Base-by-base conservation (phyloP, 495 filamentous ascomycete species). In the Staphylotrichum tortipilum region DNA sequence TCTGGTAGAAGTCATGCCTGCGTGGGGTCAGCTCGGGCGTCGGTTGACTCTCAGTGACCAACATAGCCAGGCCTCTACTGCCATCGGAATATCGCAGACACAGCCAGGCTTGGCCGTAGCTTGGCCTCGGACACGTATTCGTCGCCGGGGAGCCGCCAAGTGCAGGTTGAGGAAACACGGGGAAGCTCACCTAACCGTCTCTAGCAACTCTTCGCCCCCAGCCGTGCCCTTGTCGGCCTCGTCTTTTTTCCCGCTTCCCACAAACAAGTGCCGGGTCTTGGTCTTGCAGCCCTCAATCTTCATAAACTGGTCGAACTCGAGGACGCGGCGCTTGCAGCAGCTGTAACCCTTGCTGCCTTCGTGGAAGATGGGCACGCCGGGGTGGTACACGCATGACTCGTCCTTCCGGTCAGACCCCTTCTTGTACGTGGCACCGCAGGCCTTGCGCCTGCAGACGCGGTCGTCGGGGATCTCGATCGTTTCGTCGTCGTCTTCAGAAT, bases 231-330 rank as follows among this genome's bases (percentile, higher is more conserved):
- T 62, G 37, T 12, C 36, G 24, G 33, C 37, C 57, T 77, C 44
- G 76, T 75, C 68, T 62, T 81, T 76, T 62, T 85, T 85, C 15
- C 79, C 81, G 54, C 81, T 87, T 1, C 90, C 94, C 29, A 95
- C 74, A 65, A 95, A 97, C 49, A 95, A 62, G 71, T 98, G 92
- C 52, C 75, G 75, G 42, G 76, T 73, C 65, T 89, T 91, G 24
- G 84, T 85, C 60, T 80, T 80, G 69, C 92, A 98, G 1, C 92
- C 92, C 44, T 85, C 79, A 41, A 98, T 89, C 68, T 85, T 89
- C 83, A 98, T 80, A 66, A 98, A 98, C 68, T 97, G 83, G 65
- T 98, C 92, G 60, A 98, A 98, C 62, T 98, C 92, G 21, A 98
- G 74, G 42, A 98, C 92, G 17, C 88, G 79, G 57, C 86, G 74